These are phyloP conservation scores for Desmodesmus armatus DNA, from an alignment of 139 green algal species.

Conservation along the genomic window DNA sequence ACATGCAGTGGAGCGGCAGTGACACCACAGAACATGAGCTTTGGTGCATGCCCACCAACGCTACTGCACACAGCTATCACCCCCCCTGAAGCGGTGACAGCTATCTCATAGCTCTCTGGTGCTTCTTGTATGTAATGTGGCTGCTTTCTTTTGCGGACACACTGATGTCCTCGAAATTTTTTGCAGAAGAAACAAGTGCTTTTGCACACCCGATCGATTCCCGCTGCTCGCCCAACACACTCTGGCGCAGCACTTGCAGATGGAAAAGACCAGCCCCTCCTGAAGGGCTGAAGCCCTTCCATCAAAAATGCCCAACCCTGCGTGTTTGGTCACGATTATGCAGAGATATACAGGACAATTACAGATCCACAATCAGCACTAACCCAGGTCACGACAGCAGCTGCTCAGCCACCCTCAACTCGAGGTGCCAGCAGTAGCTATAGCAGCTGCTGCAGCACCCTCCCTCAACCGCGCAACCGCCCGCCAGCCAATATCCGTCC, in stretches of 20 bases:
- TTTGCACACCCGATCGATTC: background rate
- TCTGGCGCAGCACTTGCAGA: no score
- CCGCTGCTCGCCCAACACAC: no score
- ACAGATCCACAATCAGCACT: background rate
- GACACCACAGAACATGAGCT: background rate
- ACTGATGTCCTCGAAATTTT: background rate
- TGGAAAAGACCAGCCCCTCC: no score
- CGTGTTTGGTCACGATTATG: background rate
- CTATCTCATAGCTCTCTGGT: background rate
- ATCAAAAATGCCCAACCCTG: background rate
- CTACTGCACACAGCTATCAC: no score
- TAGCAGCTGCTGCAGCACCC: slow-evolving; percentile 3
- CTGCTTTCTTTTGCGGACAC: no score
- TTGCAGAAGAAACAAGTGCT: background rate
- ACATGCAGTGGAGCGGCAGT: background rate
- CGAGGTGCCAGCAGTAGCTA: background rate
- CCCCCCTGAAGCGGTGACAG: background rate
- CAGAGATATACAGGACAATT: background rate
- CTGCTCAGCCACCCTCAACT: background rate
- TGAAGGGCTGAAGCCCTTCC: no score
- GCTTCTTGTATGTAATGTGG: background rate
- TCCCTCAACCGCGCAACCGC: slow-evolving; percentile 67
- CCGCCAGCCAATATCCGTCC: slow-evolving; percentile 91
- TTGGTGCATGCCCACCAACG: no score
- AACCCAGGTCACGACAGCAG: background rate